Evolutionary conservation across 1,284 basidiomycete species (phyloP).

Genomic region (Ustanciosporium gigantosporum): DNA sequence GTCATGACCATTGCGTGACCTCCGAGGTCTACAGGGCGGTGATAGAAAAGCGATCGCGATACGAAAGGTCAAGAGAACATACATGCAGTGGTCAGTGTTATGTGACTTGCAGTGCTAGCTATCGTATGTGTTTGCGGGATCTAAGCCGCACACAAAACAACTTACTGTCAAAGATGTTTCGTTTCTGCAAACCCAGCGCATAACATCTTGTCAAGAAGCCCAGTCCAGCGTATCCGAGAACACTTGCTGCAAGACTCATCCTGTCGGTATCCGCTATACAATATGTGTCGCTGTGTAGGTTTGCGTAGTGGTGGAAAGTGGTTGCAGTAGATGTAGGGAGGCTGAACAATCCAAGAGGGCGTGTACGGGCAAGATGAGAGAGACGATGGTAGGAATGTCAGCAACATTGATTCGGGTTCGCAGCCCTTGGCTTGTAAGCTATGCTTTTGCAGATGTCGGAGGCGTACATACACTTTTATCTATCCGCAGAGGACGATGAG

Average conservation of each 20-base stretch:
- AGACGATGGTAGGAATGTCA: no score
- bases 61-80: background rate
- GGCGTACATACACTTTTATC: no score
- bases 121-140: background rate
- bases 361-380: no score
- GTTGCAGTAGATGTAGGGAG: no score
- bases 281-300: no score
- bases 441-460: no score
- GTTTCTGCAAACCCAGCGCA: constrained; percentile 57
- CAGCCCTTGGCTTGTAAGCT: no score
- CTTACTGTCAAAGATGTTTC: constrained; percentile 60
- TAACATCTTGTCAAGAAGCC: constrained; percentile 59
- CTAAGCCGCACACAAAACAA: constrained; percentile 3
- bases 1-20: constrained; percentile 54
- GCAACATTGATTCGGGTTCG: no score
- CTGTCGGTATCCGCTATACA: constrained; percentile 1
- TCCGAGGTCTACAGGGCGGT: constrained; percentile 54
- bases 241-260: constrained; percentile 48
- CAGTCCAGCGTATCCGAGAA: constrained; percentile 56
- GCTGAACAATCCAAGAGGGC: no score
- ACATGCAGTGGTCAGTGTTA: background rate
- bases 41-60: background rate
- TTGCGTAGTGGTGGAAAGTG: no score
- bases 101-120: background rate
- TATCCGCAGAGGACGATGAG: no score